Evolutionary conservation across 371 early-diverging fungal genomes (phyloP).

Genomic region (Apophysomyces trapeziformis): DNA sequence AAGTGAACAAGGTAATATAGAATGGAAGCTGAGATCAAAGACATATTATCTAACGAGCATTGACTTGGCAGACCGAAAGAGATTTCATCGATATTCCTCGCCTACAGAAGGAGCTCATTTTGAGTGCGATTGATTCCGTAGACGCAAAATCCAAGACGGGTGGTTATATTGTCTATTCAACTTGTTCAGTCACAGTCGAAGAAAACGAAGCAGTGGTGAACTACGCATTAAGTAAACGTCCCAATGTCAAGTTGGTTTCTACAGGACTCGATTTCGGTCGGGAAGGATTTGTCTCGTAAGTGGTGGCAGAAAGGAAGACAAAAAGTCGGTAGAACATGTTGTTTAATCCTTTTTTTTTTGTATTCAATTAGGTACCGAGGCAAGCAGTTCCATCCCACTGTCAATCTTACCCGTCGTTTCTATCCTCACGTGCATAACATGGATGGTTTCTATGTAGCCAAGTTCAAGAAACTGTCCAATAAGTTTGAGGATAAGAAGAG

Average conservation of each 20-base stretch:
- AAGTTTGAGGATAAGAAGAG: constrained; percentile 57
- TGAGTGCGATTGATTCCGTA: constrained; percentile 98
- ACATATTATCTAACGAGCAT: background rate
- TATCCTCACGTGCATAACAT: constrained; percentile 99
- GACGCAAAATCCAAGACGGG: constrained; percentile 93
- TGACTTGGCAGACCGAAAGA: constrained; percentile 61
- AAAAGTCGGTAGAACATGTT: no score
- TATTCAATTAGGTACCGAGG: constrained; percentile 73
- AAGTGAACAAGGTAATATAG: constrained; percentile 79
- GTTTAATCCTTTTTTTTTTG: background rate
- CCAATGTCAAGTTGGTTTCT: constrained; percentile 91
- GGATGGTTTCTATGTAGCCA: constrained; percentile 99
- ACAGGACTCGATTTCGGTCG: constrained; percentile 93
- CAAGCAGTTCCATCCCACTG: constrained; percentile 84
- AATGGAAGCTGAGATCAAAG: background rate
- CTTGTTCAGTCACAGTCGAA: constrained; percentile 98
- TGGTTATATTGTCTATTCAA: constrained; percentile 98
- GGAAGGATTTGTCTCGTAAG: constrained; percentile 80
- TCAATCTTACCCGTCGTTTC: constrained; percentile 89
- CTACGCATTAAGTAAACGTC: constrained; percentile 94
- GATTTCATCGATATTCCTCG: constrained; percentile 92
- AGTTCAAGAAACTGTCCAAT: constrained; percentile 90
- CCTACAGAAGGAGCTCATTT: constrained; percentile 95
- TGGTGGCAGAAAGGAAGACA: constrained; percentile 2
- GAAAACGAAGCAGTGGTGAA: constrained; percentile 99